Evolutionary conservation across 106 monocot species (phyloP).

Genomic region (Dendrobium chrysotoxum): DNA sequence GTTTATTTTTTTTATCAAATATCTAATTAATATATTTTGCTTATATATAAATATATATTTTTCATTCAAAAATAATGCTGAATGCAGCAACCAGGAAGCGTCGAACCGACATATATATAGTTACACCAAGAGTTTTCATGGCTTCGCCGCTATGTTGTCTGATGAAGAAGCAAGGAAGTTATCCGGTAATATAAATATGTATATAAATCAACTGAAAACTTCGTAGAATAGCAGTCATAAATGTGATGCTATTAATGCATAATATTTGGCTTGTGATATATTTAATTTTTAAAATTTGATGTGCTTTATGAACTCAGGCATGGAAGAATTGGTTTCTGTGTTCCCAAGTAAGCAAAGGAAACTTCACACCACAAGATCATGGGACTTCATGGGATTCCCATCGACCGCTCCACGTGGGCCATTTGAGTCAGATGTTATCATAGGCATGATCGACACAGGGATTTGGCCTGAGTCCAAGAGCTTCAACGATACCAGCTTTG

Average conservation of each 20-base stretch:
- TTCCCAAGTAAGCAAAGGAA: conserved; percentile 7
- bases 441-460: conserved; percentile 18
- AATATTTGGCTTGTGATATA: too few species aligned
- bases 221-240: too few species aligned
- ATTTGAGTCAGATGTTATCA: conserved; percentile 7
- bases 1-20: too few species aligned
- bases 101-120: not conserved
- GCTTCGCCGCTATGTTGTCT: conserved; percentile 14
- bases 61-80: not conserved
- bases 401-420: not conserved
- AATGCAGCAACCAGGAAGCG: conserved; percentile 10
- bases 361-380: conserved; percentile 14
- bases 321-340: conserved; percentile 12
- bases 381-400: conserved; percentile 17
- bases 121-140: conserved; percentile 16
- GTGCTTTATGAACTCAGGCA: not conserved
- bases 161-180: conserved; percentile 10
- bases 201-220: too few species aligned
- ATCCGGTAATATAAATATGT: not conserved
- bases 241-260: too few species aligned
- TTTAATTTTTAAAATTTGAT: too few species aligned
- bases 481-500: conserved; percentile 14
- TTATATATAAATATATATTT: not conserved
- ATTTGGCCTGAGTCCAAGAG: conserved; percentile 21
- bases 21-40: not conserved